Evolutionary conservation across 352 stramenopile species (phyloP), one percentile per base, ranked within the genome.

Genomic region (Thraustotheca clavata): DNA sequence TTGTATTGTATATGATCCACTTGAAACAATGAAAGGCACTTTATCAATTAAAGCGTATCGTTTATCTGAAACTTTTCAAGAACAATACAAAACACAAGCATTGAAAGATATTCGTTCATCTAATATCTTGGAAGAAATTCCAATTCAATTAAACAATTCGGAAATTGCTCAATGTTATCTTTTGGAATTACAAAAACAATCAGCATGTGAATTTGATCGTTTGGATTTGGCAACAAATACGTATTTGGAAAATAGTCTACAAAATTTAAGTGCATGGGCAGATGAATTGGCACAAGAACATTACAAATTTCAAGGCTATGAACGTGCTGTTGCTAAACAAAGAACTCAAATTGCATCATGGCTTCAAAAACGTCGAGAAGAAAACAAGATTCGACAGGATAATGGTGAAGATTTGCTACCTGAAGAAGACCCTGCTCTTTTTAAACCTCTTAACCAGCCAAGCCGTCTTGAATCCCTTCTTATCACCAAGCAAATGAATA

Each of bases 1-100:
- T n/a, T 97, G 98, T 61, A 77, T 99, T 34, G 76, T 99, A 4
- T 99, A 99, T 76, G 97, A 99, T 83, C 91, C 96, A 2, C 83
- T 96, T 54, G 94, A 98, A 85, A 98, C 95, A 3, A 71, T 84
- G 41, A 95, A 97, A 69, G 96, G 96, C 11, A 83, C 86, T 60
- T 83, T 99, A 47, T 92, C 80, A 36, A 73, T 99, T 69, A 98
- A 98, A 71, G 96, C 94, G 3, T 97, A 98, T 72, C 89, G 94
- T 27, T 84, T 99, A 27, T 98, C 95, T 33, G 97, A 98, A 69
- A 73, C 79, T 33, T 98, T 97, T 69, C 79, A 97, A 52, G 79
- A 95, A 36, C 89, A 91, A 29, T 92, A 95, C 70, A 96, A 97
- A 73, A 76, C 73, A 60, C 71, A 79, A 20, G 80, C 81, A 47